Evolutionary conservation across 129 eudicot genomes (phyloP).

Genomic region (Chrysanthemum lavandulifolium): DNA sequence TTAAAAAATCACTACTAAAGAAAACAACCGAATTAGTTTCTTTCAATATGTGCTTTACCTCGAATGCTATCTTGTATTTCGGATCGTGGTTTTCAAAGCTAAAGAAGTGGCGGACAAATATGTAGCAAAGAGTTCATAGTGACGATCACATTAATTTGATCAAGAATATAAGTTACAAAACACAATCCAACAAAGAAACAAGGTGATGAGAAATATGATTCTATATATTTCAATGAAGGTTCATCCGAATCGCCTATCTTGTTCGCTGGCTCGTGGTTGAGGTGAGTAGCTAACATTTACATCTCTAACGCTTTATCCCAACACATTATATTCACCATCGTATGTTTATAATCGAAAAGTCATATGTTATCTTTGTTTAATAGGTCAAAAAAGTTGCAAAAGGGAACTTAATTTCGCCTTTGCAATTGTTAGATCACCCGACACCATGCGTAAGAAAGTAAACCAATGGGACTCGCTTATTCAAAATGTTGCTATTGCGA

Average conservation of each 20-base stretch:
- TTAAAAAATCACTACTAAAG: no score
- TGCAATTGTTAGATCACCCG: conserved; percentile 98
- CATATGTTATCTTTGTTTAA: conserved; percentile 11
- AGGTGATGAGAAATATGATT: conserved; percentile 53
- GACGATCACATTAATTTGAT: conserved; percentile 63
- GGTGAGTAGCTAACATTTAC: conserved; percentile 37
- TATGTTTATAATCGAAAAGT: conserved; percentile 1
- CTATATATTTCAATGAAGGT: conserved; percentile 86
- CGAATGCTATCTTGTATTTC: conserved; percentile 9
- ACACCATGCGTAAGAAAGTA: conserved; percentile 83
- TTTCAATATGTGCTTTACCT: not conserved
- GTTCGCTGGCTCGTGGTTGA: conserved; percentile 95
- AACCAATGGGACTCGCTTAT: conserved; percentile 93
- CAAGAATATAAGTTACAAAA: conserved; percentile 65
- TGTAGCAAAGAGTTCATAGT: conserved; percentile 76
- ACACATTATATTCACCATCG: not conserved
- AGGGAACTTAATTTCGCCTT: conserved; percentile 84
- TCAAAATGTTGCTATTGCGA: conserved; percentile 85
- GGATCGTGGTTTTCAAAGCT: conserved; percentile 75
- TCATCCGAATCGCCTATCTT: conserved; percentile 93
- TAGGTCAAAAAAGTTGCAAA: conserved; percentile 85
- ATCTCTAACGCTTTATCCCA: not conserved
- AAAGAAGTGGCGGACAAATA: conserved; percentile 65
- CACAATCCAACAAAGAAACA: conserved; percentile 40
- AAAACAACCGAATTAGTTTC: no score